Evolutionary conservation across 768 basidiomycete genomes (phyloP).

Genomic region (Lactarius akahatsu): DNA sequence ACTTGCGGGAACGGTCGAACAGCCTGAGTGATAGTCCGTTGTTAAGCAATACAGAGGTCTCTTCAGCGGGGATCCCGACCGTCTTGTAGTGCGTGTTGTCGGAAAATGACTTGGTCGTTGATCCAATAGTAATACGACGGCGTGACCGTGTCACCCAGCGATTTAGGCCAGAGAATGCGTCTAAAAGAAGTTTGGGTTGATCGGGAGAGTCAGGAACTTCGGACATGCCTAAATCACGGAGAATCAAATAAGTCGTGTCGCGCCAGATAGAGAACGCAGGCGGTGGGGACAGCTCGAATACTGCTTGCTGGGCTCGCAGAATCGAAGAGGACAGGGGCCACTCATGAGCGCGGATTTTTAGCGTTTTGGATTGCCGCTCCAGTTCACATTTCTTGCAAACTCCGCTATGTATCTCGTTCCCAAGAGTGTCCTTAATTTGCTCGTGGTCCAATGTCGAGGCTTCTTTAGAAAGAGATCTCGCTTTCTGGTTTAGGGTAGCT

Average conservation of each 20-base stretch:
- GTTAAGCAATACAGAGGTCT: conserved; percentile 6
- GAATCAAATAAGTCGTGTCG: conserved; percentile 12
- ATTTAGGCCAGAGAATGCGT: conserved; percentile 13
- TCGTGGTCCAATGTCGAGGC: conserved; percentile 3
- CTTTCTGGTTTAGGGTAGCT: neutral
- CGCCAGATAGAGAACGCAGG: conserved; percentile 22
- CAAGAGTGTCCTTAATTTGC: too few relatives aligned
- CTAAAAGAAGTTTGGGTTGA: neutral
- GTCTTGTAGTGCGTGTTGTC: conserved; percentile 12
- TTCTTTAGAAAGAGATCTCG: neutral
- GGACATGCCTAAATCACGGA: conserved; percentile 13
- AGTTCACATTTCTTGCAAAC: conserved; percentile 12
- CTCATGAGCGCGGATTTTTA: conserved; percentile 15
- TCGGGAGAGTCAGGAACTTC: neutral
- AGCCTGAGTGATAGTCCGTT: conserved; percentile 15
- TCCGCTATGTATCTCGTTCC: neutral
- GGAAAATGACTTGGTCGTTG: conserved; percentile 13
- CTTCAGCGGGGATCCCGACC: conserved; percentile 4
- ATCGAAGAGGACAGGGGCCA: conserved; percentile 16
- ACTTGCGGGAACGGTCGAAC: conserved; percentile 2
- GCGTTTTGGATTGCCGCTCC: neutral
- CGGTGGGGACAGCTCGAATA: conserved; percentile 20
- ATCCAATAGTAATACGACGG: conserved; percentile 16
- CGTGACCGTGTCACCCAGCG: neutral
- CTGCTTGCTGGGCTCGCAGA: neutral